Evolutionary conservation across 2,329 filamentous ascomycete species (phyloP).

Genomic region (Nannizziopsis barbatae): DNA sequence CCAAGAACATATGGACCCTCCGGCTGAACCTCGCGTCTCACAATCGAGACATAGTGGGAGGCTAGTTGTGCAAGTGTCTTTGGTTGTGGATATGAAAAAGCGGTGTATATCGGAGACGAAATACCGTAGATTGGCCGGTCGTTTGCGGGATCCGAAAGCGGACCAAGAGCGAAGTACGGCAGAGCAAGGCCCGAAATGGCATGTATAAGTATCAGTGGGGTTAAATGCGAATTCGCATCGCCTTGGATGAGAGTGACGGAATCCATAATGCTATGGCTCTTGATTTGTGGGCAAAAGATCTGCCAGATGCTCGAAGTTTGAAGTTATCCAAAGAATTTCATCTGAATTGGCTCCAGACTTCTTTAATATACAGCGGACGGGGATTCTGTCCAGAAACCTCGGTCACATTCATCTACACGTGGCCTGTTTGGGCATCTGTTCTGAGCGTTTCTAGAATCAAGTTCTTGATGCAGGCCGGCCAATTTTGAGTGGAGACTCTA

Average conservation of each 20-base stretch:
- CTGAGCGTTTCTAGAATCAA: no score
- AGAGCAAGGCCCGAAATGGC: conserved; percentile 18
- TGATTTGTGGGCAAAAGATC: no score
- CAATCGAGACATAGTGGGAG: conserved; percentile 16
- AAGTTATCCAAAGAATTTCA: no score
- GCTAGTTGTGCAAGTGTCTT: conserved; percentile 15
- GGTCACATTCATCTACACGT: no score
- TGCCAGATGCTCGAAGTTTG: no score
- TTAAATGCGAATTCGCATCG: conserved; percentile 12
- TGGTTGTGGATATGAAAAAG: conserved; percentile 14
- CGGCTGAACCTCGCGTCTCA: conserved; percentile 22
- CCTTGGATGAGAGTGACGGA: conserved; percentile 18
- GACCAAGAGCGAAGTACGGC: conserved; percentile 18
- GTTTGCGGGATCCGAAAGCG: conserved; percentile 12
- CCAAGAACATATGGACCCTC: conserved; percentile 30
- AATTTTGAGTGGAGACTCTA: no score
- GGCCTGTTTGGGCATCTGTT: no score
- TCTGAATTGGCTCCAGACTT: no score
- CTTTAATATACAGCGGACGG: no score
- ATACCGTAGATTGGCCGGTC: conserved; percentile 19
- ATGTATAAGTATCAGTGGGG: conserved; percentile 18
- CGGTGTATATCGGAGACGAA: conserved; percentile 18
- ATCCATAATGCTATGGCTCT: conserved; percentile 12
- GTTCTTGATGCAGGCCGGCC: no score
- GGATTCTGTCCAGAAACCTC: no score